Percentiles rank a stretch among this genome's conserved stretches.
Evolutionary conservation across 2,329 filamentous ascomycete genomes (phyloP).

Genomic region (Phyllosticta citribraziliensis): DNA sequence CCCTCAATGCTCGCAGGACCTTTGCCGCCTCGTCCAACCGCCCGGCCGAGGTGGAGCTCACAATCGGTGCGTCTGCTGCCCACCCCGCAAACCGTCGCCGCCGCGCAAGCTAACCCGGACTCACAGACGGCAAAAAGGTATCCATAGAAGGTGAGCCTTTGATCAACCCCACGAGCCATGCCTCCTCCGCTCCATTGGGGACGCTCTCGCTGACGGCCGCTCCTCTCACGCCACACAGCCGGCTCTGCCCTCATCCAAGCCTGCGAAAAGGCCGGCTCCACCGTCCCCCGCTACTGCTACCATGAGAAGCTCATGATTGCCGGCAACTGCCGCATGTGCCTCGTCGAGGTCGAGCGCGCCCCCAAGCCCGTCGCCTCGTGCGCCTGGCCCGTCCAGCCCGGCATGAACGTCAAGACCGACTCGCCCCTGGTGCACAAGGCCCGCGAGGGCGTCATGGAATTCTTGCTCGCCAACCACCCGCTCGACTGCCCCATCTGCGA

Average conservation of each 20-base stretch:
- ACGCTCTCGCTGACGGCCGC: slow-evolving; percentile 12
- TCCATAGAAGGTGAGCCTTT: slow-evolving; percentile 71
- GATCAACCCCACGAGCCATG: not conserved
- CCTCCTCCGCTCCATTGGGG: slow-evolving; percentile 5
- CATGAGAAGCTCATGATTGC: slow-evolving; percentile 99
- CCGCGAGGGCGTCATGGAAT: slow-evolving; percentile 98
- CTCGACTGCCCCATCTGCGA: slow-evolving; percentile 97
- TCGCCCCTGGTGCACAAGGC: slow-evolving; percentile 95
- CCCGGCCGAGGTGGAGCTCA: slow-evolving; percentile 90
- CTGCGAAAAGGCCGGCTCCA: slow-evolving; percentile 92
- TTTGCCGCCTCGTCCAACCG: slow-evolving; percentile 74
- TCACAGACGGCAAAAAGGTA: slow-evolving; percentile 88
- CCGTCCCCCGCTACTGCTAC: slow-evolving; percentile 95
- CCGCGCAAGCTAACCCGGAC: slow-evolving; percentile 13
- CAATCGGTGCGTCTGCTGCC: slow-evolving; percentile 58
- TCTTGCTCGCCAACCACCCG: slow-evolving; percentile 90
- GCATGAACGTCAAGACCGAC: slow-evolving; percentile 99
- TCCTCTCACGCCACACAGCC: slow-evolving; percentile 48
- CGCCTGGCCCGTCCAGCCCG: slow-evolving; percentile 95
- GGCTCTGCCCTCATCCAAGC: slow-evolving; percentile 96
- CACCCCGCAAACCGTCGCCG: slow-evolving; percentile 14
- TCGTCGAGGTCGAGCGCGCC: slow-evolving; percentile 93
- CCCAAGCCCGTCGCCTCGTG: slow-evolving; percentile 97
- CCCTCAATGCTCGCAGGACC: slow-evolving; percentile 51
- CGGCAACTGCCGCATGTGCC: slow-evolving; percentile 98